These are phyloP conservation scores for Trifolium fragiferum DNA, from an alignment of 306 rosid species.

Conservation along the genomic window DNA sequence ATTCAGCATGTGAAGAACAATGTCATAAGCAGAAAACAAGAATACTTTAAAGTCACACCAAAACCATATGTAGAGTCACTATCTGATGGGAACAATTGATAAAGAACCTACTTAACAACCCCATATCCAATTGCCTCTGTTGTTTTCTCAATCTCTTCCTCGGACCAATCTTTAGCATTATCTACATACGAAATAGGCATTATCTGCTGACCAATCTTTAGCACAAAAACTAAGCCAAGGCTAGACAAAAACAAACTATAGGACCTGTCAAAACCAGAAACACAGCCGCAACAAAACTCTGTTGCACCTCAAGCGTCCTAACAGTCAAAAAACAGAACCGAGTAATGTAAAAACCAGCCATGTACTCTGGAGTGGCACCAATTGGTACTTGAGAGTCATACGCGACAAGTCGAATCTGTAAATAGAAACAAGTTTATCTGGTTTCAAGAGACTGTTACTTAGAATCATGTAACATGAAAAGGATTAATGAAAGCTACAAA, in stretches of 20 bases:
- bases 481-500: conserved; percentile 1
- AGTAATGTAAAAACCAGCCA: conserved; percentile 98
- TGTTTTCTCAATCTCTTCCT: conserved; percentile 72
- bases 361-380: conserved; percentile 98
- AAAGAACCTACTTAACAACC: conserved; percentile 44
- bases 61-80: not conserved
- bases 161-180: conserved; percentile 51
- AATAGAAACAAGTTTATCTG: not conserved
- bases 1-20: not conserved
- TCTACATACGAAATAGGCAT: too few species aligned
- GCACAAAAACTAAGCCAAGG: too few species aligned
- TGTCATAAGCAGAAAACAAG: not conserved
- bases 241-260: too few species aligned
- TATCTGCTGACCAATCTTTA: too few species aligned
- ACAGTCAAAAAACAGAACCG: too few species aligned
- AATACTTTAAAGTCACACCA: not conserved
- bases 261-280: too few species aligned
- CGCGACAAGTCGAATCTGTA: conserved; percentile 93
- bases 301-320: too few species aligned
- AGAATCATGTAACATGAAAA: conserved; percentile 8
- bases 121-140: conserved; percentile 78
- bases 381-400: conserved; percentile 97
- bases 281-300: too few species aligned
- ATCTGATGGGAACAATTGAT: too few species aligned
- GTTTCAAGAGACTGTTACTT: not conserved